Evolutionary conservation across 768 basidiomycete species (phyloP), one percentile per base, ranked within the genome.

Genomic region (Phanerodontia chrysosporium): DNA sequence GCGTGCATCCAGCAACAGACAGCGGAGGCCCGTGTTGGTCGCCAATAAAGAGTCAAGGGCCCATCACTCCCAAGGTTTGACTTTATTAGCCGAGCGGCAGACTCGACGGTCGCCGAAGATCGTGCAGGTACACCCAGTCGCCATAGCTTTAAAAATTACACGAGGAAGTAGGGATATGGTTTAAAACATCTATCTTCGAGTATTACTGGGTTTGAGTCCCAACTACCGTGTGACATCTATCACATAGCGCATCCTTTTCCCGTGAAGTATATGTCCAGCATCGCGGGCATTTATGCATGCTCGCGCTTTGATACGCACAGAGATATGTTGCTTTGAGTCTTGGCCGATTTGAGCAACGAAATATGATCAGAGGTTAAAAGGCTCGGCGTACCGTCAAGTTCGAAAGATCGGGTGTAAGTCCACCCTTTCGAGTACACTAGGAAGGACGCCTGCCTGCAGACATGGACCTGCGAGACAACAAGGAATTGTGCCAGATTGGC

Each of bases 191-290:
- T 35, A n/a, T n/a, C n/a, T n/a, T n/a, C n/a, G n/a, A 52, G n/a
- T 22, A 49, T 29, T 16, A 35, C 32, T 35, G 32, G 18, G 10
- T 49, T 21, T 49, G 49, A 6, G 22, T 6, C 2, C n/a, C n/a
- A 18, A 72, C 55, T 46, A 69, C 74, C 12, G 62, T 61, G 3
- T 68, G 55, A 65, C 95, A 97, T 64, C 95, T 80, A 21, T 59
- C 59, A 72, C 95, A 96, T 12, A 95, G 70, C 10, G 69, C 67
- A 18, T 85, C 79, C 13, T 76, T 70, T 42, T 75, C 69, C 12
- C 69, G 64, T 14, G 87, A 78, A 1, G 84, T 86, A 68, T 80
- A 88, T 6, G 84, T 87, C 94, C 95, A 97, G 71, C 96, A 98
- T 16, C 95, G 82, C 24, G 94, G 91, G 69, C 96, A 98, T 70